Evolutionary conservation across 805 yeast species (phyloP), one percentile per base, ranked within the genome.

Genomic region (Candida mattraensis): DNA sequence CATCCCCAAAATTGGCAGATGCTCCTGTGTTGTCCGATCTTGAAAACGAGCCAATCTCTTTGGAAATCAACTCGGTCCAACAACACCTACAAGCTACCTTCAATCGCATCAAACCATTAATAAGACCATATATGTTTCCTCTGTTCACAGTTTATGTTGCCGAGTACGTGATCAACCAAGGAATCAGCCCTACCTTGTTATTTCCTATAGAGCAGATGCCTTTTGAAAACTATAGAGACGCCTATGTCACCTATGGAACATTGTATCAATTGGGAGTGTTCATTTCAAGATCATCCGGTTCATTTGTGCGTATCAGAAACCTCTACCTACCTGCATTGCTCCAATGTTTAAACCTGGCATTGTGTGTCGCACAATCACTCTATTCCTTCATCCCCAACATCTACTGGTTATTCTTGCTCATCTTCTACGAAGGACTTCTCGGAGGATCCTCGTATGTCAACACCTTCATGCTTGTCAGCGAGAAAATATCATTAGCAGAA

Each of bases 381-480:
- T 75, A 56, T 49, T 70, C 73, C 54, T 46, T 74, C 19, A 67
- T 85, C 13, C 75, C 81, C 3, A 70, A 64, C 24, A 74, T 91
- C 2, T 84, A 82, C 69, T 48, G 74, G 2, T 52, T 88, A 24
- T 69, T 87, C 66, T 7, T 70, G 0, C 57, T 89, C 19, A 72
- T 87, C 5, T 75, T 91, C 41, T 91, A 86, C 60, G 98, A 91
- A 56, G 93, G 98, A 0, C 68, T 93, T 14, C 67, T 91, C 8
- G 99, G 98, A 1, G 98, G 99, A 1, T 75, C 84, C 2, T 78
- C 91, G 12, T 91, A 91, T 56, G 93, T 87, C 35, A 89, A 91
- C 55, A 89, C 97, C 0, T 91, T 86, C 53, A 67, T 83, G 69
- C 67, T 76, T 11, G 89, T 89, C 1, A 72, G 83, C 23, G 94